Percentiles rank a stretch among this genome's conserved stretches.
Conservation (phyloP, 768 basidiomycete species). For the Tricholoma terreum region DNA sequence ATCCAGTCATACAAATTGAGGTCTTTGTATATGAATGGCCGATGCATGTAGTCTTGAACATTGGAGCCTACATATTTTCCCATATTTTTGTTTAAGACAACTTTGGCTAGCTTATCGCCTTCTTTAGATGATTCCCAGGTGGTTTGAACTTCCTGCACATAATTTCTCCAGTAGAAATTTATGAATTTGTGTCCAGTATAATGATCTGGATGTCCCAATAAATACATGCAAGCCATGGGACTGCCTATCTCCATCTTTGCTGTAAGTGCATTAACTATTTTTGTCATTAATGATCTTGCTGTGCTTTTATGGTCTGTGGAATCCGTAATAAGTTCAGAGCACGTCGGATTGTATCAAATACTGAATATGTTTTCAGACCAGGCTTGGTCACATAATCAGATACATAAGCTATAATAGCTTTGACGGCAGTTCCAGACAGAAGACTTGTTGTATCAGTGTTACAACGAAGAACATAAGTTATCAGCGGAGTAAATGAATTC, state of each 20-base stretch:
- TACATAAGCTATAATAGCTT: slow-evolving; percentile 32
- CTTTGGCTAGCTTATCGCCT: slow-evolving; percentile 13
- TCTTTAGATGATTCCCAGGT: background rate
- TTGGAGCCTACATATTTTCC: slow-evolving; percentile 16
- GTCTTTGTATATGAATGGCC: slow-evolving; percentile 5
- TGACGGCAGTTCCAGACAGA: slow-evolving; percentile 31
- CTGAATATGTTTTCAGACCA: slow-evolving; percentile 33
- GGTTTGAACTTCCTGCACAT: background rate
- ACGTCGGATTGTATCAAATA: slow-evolving; percentile 30
- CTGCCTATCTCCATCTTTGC: slow-evolving; percentile 3
- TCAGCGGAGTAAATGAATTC: background rate
- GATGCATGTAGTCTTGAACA: slow-evolving; percentile 20
- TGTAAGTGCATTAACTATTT: background rate
- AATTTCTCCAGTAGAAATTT: slow-evolving; percentile 2
- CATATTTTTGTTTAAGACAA: slow-evolving; percentile 16
- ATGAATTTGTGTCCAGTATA: slow-evolving; percentile 1
- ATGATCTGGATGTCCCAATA: background rate
- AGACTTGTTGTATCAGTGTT: slow-evolving; percentile 29
- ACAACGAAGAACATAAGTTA: background rate
- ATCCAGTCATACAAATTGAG: slow-evolving; percentile 24
- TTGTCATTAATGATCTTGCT: slow-evolving; percentile 9
- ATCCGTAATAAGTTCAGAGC: slow-evolving; percentile 19
- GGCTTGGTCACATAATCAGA: slow-evolving; percentile 42
- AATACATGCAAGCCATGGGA: background rate
- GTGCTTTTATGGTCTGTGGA: background rate